Evolutionary conservation across 495 filamentous ascomycete genomes (phyloP).

Genomic region (Aspergillus ostianus): DNA sequence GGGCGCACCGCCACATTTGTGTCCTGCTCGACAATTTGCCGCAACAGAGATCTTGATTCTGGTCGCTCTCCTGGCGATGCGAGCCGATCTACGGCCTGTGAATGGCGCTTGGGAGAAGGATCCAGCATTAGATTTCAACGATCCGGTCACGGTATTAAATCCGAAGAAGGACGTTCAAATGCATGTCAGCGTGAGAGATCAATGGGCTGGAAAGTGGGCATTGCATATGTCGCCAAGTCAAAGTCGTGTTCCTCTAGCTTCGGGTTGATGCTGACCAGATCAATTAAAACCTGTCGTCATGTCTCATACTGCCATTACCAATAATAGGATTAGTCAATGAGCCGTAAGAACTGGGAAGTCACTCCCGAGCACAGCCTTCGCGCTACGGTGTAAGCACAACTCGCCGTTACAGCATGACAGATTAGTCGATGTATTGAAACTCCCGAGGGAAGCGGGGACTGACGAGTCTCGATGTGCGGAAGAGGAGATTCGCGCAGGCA

Average conservation of each 20-base stretch:
- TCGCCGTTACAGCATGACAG: no score
- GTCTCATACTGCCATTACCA: no score
- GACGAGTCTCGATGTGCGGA: no score
- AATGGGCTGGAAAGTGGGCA: constrained; percentile 5
- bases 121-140: constrained; percentile 2
- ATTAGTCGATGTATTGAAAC: no score
- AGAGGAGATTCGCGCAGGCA: no score
- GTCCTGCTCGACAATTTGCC: constrained; percentile 36
- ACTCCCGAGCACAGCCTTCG: no score
- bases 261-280: not conserved
- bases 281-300: no score
- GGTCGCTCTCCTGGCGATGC: constrained; percentile 13
- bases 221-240: not conserved
- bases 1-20: constrained; percentile 30
- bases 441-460: no score
- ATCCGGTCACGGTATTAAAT: constrained; percentile 1
- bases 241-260: constrained; percentile 1
- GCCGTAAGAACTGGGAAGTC: no score
- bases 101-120: not conserved
- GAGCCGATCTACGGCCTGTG: constrained; percentile 10
- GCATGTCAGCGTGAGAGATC: not conserved
- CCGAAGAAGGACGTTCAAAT: constrained; percentile 6
- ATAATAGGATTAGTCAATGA: no score
- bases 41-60: constrained; percentile 31
- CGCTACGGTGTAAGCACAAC: no score